Conservation (phyloP, 23 red algal species). For the Gracilaria domingensis region DNA sequence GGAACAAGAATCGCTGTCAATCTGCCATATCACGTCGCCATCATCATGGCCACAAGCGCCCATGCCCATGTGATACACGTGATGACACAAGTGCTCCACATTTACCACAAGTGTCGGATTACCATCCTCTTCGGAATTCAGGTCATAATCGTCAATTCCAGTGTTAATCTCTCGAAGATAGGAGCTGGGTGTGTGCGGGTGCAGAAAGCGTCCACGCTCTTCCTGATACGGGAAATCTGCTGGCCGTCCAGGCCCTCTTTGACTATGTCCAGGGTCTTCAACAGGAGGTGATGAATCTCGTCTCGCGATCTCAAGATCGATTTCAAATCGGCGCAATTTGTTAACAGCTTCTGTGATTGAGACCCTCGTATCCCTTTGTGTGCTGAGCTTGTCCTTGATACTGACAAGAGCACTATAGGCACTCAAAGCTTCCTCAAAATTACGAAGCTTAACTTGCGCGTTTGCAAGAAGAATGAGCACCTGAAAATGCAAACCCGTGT, state of each 20-base stretch:
- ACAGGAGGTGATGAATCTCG: neutral
- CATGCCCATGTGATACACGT: conserved; percentile 38
- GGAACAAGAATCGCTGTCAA: conserved; percentile 31
- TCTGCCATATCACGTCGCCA: conserved; percentile 13
- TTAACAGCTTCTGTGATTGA: conserved; percentile 14
- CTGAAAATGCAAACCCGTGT: conserved; percentile 36
- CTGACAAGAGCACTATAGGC: neutral
- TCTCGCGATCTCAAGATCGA: conserved; percentile 6
- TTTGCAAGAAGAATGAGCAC: conserved; percentile 35
- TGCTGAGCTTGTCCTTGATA: conserved; percentile 19
- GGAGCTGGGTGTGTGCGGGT: conserved; percentile 13
- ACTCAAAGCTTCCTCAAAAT: conserved; percentile 19
- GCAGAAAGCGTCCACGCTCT: conserved; percentile 24
- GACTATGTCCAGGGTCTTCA: neutral
- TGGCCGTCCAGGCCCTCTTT: neutral
- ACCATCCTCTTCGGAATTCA: conserved; percentile 29
- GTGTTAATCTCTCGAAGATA: conserved; percentile 29
- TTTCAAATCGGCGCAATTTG: conserved; percentile 26
- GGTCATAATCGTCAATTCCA: conserved; percentile 36
- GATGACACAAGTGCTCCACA: conserved; percentile 44
- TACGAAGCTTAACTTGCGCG: conserved; percentile 43
- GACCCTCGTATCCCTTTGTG: conserved; percentile 22
- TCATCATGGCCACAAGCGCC: conserved; percentile 40
- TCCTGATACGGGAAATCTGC: conserved; percentile 10
- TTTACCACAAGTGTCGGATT: conserved; percentile 1